Evolutionary conservation across 257 asterid species (phyloP).

Genomic region (Mentha longifolia): DNA sequence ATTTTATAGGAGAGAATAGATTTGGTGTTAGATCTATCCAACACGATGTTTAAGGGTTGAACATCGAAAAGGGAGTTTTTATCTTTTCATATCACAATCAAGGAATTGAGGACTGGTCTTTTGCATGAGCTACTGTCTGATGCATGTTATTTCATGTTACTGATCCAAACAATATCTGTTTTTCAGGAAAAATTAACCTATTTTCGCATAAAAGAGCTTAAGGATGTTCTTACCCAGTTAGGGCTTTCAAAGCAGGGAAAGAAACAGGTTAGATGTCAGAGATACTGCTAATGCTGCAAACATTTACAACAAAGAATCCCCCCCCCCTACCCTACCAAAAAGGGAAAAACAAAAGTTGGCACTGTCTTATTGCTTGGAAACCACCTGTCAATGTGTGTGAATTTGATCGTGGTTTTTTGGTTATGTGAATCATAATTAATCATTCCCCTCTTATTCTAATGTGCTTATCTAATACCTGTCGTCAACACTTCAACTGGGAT

Average conservation of each 20-base stretch:
- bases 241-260: constrained; percentile 97
- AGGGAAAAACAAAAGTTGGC: background rate
- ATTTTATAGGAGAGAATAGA: background rate
- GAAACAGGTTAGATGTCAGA: constrained; percentile 73
- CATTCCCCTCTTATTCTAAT: constrained; percentile 5
- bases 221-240: constrained; percentile 89
- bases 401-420: constrained; percentile 7
- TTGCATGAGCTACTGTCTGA: background rate
- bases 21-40: background rate
- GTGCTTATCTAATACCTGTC: background rate
- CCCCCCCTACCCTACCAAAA: background rate
- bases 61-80: background rate
- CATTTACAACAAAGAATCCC: background rate
- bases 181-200: constrained; percentile 86
- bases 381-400: background rate
- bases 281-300: constrained; percentile 15
- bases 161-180: constrained; percentile 9
- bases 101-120: constrained; percentile 6
- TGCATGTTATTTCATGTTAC: background rate
- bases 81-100: constrained; percentile 8
- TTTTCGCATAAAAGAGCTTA: constrained; percentile 96
- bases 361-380: too few species aligned
- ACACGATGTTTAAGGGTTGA: constrained; percentile 5
- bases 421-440: background rate
- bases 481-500: background rate